phyloP scores from a whole-genome alignment of 176 grass and related monocot species.

The Pharus latifolius region DNA sequence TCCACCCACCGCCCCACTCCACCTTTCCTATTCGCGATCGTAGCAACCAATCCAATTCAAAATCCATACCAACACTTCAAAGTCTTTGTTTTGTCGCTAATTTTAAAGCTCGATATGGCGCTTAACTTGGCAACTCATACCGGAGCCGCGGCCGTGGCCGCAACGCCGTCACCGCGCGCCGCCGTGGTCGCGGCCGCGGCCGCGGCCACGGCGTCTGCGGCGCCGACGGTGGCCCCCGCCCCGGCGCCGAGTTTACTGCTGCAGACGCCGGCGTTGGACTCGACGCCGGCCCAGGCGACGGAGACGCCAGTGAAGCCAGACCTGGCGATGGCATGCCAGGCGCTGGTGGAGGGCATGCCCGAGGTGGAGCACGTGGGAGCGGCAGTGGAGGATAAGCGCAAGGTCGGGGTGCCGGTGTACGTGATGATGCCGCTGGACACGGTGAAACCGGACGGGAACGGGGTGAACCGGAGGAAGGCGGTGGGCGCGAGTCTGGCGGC shows the following conservation, averaged over 20 bases:
- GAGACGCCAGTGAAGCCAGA: conserved; percentile 16
- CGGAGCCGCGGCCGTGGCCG: conserved; percentile 9
- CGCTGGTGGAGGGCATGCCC: not conserved
- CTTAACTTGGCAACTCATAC: conserved; percentile 59
- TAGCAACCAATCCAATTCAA: conserved; percentile 16
- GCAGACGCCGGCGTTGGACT: conserved; percentile 11
- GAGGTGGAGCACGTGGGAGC: not conserved
- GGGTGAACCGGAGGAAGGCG: conserved; percentile 40
- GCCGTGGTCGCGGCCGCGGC: conserved; percentile 11
- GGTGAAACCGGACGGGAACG: conserved; percentile 26
- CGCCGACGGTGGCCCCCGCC: not conserved
- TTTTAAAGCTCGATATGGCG: too few relatives aligned
- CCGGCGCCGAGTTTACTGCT: not conserved
- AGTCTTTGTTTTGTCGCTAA: too few relatives aligned
- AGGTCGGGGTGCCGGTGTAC: conserved; percentile 46
- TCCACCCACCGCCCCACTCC: not conserved
- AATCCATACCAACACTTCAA: conserved; percentile 10
- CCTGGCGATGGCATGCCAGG: conserved; percentile 35
- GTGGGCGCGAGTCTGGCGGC: conserved; percentile 36
- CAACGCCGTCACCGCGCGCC: not conserved
- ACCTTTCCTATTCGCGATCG: not conserved
- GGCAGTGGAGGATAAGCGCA: not conserved
- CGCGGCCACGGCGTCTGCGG: not conserved
- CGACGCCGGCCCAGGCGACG: not conserved
- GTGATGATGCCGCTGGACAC: conserved; percentile 68